Conservation (phyloP, 2,329 filamentous ascomycete genomes). For the Penicillium corylophilum region DNA sequence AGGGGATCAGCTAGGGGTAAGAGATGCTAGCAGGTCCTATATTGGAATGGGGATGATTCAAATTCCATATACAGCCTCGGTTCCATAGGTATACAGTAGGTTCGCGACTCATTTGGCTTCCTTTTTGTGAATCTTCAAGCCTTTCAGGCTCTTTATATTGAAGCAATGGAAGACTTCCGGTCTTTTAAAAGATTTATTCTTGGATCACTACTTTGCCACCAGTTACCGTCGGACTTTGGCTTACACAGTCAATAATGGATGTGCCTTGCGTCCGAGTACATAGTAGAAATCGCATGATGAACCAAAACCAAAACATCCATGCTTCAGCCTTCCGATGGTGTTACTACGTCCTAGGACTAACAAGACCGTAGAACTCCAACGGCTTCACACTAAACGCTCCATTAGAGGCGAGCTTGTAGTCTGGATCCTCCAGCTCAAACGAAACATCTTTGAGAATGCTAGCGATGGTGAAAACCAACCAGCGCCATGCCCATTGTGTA, state of each 20-base stretch:
- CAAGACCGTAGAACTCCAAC: conserved; percentile 5
- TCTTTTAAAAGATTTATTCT: no score
- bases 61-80: no score
- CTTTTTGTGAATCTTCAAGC: no score
- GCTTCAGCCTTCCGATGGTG: not conserved
- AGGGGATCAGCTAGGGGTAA: no score
- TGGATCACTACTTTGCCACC: not conserved
- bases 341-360: conserved; percentile 2
- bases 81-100: no score
- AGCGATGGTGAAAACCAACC: conserved; percentile 61
- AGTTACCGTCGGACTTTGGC: not conserved
- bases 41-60: no score
- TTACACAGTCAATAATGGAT: not conserved
- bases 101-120: no score
- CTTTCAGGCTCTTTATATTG: no score
- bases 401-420: conserved; percentile 41
- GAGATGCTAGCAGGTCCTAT: no score
- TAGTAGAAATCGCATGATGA: not conserved
- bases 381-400: conserved; percentile 37
- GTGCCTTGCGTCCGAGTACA: not conserved
- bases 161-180: no score
- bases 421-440: conserved; percentile 61
- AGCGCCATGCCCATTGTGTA: conserved; percentile 71
- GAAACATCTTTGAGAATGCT: conserved; percentile 65
- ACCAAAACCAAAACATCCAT: not conserved